These are phyloP conservation scores for Porphyra umbilicalis DNA, from an alignment of 31 red algal species.

Conservation along the genomic window DNA sequence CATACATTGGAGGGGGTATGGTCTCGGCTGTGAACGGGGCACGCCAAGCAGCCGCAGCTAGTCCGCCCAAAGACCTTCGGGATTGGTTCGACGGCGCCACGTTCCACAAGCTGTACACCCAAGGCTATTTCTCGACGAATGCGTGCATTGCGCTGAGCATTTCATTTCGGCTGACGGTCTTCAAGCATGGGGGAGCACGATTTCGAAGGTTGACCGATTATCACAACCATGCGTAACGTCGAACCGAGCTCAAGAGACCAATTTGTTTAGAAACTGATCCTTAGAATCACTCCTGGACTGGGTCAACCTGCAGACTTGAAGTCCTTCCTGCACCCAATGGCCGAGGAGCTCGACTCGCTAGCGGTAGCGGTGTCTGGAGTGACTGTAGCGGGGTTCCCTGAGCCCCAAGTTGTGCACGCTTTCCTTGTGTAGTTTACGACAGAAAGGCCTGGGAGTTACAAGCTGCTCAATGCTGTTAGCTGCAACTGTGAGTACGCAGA, in stretches of 20 bases:
- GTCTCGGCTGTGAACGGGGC: neutral
- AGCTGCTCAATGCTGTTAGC: neutral
- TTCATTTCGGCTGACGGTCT: neutral
- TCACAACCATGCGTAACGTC: neutral
- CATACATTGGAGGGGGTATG: neutral
- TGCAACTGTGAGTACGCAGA: neutral
- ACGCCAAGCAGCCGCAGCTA: neutral
- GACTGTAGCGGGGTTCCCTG: neutral
- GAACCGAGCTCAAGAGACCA: neutral
- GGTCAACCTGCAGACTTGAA: neutral
- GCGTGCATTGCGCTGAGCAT: neutral
- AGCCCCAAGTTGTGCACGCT: neutral
- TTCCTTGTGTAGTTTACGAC: neutral
- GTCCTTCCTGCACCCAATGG: neutral
- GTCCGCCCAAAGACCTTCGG: neutral
- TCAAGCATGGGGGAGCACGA: neutral
- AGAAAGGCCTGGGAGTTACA: neutral
- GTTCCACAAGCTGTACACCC: neutral
- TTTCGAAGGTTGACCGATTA: neutral
- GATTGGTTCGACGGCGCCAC: neutral
- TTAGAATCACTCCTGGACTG: neutral
- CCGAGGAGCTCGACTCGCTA: neutral
- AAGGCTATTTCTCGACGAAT: neutral
- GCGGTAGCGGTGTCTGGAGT: neutral
- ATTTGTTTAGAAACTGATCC: neutral